A percentile compares a stretch with the other conserved stretches of the same genome.
phyloP scores from a whole-genome alignment of 1,284 basidiomycete species.

The Cutaneotrichosporon curvatum region DNA sequence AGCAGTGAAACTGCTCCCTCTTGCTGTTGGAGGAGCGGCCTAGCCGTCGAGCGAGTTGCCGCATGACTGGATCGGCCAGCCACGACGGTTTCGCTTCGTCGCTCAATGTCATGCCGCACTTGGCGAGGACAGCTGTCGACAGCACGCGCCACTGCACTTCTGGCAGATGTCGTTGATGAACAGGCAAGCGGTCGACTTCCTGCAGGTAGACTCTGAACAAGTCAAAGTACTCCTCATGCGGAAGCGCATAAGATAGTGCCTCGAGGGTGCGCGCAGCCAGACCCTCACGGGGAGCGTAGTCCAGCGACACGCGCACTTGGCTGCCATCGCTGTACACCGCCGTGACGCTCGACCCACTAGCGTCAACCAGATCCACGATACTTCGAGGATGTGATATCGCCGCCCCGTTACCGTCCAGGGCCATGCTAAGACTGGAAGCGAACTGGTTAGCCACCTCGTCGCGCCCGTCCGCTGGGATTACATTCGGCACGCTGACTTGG shows the following conservation, averaged over 20 bases:
- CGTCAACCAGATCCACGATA: slow-evolving; percentile 39
- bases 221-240: slow-evolving; percentile 27
- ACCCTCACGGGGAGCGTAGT: slow-evolving; percentile 51
- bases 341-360: slow-evolving; percentile 50
- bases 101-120: slow-evolving; percentile 4
- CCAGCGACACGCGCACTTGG: slow-evolving; percentile 49
- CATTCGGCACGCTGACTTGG: slow-evolving; percentile 18
- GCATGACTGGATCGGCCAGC: slow-evolving; percentile 46
- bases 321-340: slow-evolving; percentile 52
- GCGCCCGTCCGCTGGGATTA: slow-evolving; percentile 24
- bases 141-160: slow-evolving; percentile 7
- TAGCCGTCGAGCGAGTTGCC: slow-evolving; percentile 47
- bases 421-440: slow-evolving; percentile 33
- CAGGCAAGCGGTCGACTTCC: neutral
- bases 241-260: slow-evolving; percentile 56
- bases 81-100: neutral
- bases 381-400: neutral
- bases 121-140: slow-evolving; percentile 39
- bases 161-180: neutral
- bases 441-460: slow-evolving; percentile 29
- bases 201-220: slow-evolving; percentile 4
- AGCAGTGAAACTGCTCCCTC: neutral
- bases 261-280: slow-evolving; percentile 58
- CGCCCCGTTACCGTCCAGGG: slow-evolving; percentile 13
- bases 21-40: slow-evolving; percentile 24